Percentiles rank a stretch among this genome's conserved stretches.
These are phyloP conservation scores for Fusarium austroafricanum DNA, from an alignment of 2,329 filamentous ascomycete species.

Conservation along the genomic window DNA sequence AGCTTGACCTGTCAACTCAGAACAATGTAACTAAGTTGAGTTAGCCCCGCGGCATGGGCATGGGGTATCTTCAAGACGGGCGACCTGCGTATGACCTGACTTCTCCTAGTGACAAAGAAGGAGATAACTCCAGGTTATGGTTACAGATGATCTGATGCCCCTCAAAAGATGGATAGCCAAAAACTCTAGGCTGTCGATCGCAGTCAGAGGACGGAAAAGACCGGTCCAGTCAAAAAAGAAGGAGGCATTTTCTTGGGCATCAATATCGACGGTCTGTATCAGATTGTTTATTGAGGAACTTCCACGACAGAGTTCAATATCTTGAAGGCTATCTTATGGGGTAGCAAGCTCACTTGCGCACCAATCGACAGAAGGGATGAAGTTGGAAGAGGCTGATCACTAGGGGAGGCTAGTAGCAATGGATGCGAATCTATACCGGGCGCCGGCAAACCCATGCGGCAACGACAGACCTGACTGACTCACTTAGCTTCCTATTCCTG, in stretches of 20 bases:
- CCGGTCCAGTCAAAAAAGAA: not conserved
- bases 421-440: slow-evolving; percentile 10
- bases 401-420: slow-evolving; percentile 8
- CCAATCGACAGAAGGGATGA: slow-evolving; percentile 24
- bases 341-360: slow-evolving; percentile 24
- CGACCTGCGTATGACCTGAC: not conserved
- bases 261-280: slow-evolving; percentile 18
- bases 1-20: slow-evolving; percentile 1
- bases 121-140: not conserved
- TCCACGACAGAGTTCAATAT: not conserved
- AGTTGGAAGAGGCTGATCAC: slow-evolving; percentile 18
- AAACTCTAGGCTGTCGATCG: slow-evolving; percentile 18
- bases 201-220: not conserved
- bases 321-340: not conserved
- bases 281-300: slow-evolving; percentile 1
- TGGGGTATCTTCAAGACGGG: not conserved
- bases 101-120: not conserved
- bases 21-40: not conserved
- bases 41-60: not conserved
- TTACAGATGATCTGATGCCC: slow-evolving; percentile 7
- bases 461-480: not conserved
- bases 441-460: not conserved
- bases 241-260: slow-evolving; percentile 20
- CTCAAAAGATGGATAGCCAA: not conserved
- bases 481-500: no score